Evolutionary conservation across 2,329 filamentous ascomycete species (phyloP), one percentile per base, ranked within the genome.

Genomic region (Botrytis byssoidea): DNA sequence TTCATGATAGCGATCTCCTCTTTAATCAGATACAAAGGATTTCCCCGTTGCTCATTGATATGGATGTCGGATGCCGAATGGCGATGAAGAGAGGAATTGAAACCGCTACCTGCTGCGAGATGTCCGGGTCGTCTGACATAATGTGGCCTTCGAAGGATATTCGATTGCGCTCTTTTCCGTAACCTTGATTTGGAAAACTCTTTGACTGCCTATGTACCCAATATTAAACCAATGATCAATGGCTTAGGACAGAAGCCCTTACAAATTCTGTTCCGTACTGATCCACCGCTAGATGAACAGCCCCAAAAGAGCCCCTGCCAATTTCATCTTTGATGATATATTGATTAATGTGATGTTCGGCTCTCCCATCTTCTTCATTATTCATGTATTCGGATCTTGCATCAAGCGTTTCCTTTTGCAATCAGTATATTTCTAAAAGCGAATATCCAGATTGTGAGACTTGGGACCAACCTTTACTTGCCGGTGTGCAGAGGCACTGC

Each of bases 1-100:
- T 98, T 99, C 95, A 99, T 98, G 81, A 98, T 97, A 74, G 96
- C 96, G 79, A 98, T 96, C 83, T 99, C 96, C 82, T 97, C 93
- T 75, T 94, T 92, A 82, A 99, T 98, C 74, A 98, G 85, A 79
- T 93, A 93, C 20, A 98, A 85, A 0, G 95, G 89, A 79, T 91
- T 89, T 40, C 85, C 85, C 77, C 91, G 91, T 81, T 92, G 91
- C 61, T 87, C 87, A 64, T 86, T 84, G 75, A 87, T 85, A 37
- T 84, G 83, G 67, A 85, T 83, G 61, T 88, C 86, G 10, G 83
- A 83, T 12, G 86, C 85, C 16, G 88, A 87, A 78, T 88, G 86
- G 51, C 89, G 86, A 81, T 92, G 79, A 46, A 81, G 68, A 64
- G 80, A 80, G 35, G 78, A 67, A 73, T 81, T 81, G 59, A 86